phyloP scores from a whole-genome alignment of 768 basidiomycete species.

The Lentinula detonsa region DNA sequence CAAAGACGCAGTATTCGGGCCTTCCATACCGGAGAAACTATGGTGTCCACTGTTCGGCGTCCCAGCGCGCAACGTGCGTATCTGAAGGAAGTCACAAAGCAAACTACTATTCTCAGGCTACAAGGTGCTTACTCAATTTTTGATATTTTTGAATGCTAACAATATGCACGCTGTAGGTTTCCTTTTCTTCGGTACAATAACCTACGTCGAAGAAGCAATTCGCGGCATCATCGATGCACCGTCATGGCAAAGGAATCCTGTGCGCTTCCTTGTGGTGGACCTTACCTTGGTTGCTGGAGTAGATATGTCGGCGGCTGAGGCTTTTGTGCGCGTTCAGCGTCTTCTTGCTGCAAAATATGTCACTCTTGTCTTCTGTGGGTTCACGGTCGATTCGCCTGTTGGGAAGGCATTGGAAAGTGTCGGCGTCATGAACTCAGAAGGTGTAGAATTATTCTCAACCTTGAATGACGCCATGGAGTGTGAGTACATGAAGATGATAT shows the following conservation, averaged over 20 bases:
- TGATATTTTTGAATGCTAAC: background rate
- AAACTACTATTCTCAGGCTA: conserved; percentile 81
- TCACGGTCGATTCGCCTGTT: conserved; percentile 53
- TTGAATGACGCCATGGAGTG: conserved; percentile 93
- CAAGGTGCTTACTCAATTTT: conserved; percentile 49
- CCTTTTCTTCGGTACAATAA: conserved; percentile 92
- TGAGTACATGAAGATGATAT: conserved; percentile 31
- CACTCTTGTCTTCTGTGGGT: conserved; percentile 85
- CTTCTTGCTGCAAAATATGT: conserved; percentile 72
- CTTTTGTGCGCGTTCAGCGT: conserved; percentile 87
- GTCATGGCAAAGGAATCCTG: conserved; percentile 65
- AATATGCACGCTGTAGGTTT: conserved; percentile 45
- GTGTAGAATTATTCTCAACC: conserved; percentile 77
- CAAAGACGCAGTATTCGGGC: conserved; percentile 79
- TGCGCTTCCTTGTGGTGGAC: conserved; percentile 89
- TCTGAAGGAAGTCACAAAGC: conserved; percentile 87
- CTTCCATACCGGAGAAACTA: conserved; percentile 75
- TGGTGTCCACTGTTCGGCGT: conserved; percentile 86
- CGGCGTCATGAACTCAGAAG: conserved; percentile 66
- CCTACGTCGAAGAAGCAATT: conserved; percentile 83
- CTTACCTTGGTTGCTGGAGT: conserved; percentile 82
- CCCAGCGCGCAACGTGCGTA: conserved; percentile 85
- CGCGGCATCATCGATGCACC: conserved; percentile 66
- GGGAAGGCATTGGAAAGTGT: conserved; percentile 74
- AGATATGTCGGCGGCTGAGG: conserved; percentile 93